Evolutionary conservation across 306 rosid species (phyloP), one percentile per base, ranked within the genome.

Genomic region (Ziziphus jujuba): DNA sequence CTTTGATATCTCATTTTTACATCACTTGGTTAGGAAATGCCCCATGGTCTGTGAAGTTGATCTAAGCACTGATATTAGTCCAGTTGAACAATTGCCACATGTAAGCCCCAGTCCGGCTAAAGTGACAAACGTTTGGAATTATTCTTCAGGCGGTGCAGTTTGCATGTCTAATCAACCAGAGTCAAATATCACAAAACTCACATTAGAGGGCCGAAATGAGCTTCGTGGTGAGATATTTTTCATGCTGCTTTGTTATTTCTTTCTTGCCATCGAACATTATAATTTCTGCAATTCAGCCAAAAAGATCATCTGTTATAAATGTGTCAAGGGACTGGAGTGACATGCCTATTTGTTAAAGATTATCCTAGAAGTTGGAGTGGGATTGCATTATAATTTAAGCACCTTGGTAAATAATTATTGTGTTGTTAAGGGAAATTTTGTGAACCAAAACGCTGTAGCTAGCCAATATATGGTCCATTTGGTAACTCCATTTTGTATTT

Each of bases 161-260:
- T 56, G 60, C 59, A 72, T 47, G 75, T 63, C 71, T 69, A 80
- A 80, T 69, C 71, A 53, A 53, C 70, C 50, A 6, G 62, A 82
- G 61, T 78, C 84, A 57, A 75, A 79, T 67, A 77, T 88, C 59
- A 83, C 82, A 67, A 87, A 80, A 72, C 88, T 90, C 72, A 79
- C 75, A 22, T 55, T 90, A 78, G 92, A 90, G 82, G 97, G 97
- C 69, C 83, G 87, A 83, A 84, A 80, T 51, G 92, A 90, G 74
- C 75, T 90, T 44, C 53, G 35, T 59, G 97, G 97, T 87, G 81
- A 70, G 95, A 81, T 75, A 15, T 52, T 69, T 20, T 61, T 72
- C 49, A 43, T 12, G 43, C 17, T 36, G 19, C 2, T 73, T 66
- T 25, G 19, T n/a, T 34, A 35, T 6, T 0, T 24, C 44, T 23